Base-by-base conservation (phyloP, 345 rosid species). In the Melaleuca alternifolia region DNA sequence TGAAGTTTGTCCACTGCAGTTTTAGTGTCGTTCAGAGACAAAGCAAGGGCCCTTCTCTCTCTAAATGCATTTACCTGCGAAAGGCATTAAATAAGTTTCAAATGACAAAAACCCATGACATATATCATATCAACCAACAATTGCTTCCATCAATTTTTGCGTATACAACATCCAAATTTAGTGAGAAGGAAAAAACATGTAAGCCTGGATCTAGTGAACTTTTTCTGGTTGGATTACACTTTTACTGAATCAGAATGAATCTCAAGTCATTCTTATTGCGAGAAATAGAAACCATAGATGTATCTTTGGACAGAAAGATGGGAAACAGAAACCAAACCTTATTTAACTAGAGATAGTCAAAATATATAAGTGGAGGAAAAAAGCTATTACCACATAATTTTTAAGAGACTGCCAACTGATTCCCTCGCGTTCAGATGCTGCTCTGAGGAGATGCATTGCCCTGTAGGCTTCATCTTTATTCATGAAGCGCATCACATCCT, bases 1-100 rank as follows among this genome's bases (percentile, higher is more conserved):
- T 92, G 95, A 57, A 93, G 95, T 59, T 90, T 92, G 82, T 93
- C 91, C 52, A 92, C 91, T 0, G 93, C 89, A 51, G 92, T 92
- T 89, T 90, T 92, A 15, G 93, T 92, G 61, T 92, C 95, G 21
- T 92, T 90, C 5, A 92, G 91, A 82, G 93, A 92, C 84, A 93
- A 79, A 57, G 91, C 90, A 14, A 93, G 93, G 52, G 95, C 93
- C 51, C 83, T 86, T 50, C 92, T 85, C 85, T 93, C 92, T 85
- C 87, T 90, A 54, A 90, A 92, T 26, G 90, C 93, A 85, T 89
- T 88, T 20, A 93, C 93, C 86, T 85, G 81, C 54, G 23, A 61
- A n/a, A 51, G 16, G 50, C 71, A 24, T 91, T 41, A 41, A 71
- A 71, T 23, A 33, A 71, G 79, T 71, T 71, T 18, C 79, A 71